A percentile compares a stretch with the other conserved stretches of the same genome.
These are phyloP conservation scores for Rhodamnia rubescens DNA, from an alignment of 345 rosid genomes.

Conservation along the genomic window DNA sequence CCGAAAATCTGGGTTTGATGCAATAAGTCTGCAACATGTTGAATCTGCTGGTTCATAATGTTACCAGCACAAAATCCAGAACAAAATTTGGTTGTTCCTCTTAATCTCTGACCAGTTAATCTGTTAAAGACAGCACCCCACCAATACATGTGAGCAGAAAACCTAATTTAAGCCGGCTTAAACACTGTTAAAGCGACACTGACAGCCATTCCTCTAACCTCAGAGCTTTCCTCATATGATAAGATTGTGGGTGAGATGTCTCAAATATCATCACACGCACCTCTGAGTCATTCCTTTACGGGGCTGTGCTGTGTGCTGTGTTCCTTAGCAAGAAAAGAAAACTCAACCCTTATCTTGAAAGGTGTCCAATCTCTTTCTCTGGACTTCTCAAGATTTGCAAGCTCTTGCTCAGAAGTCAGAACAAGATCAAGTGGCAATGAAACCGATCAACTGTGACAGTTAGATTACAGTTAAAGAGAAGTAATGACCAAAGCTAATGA, in stretches of 20 bases:
- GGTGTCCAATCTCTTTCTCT: slow-evolving; percentile 30
- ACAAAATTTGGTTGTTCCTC: neutral
- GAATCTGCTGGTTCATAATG: neutral
- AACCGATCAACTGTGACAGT: neutral
- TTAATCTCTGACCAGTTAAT: neutral
- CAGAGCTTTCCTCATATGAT: neutral
- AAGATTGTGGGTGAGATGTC: slow-evolving; percentile 3
- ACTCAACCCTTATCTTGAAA: slow-evolving; percentile 8
- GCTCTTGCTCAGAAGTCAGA: neutral
- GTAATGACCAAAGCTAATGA: neutral
- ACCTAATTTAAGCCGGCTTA: neutral
- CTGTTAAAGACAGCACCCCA: neutral
- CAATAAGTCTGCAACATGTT: neutral
- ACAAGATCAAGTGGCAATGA: slow-evolving; percentile 3
- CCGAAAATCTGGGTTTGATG: neutral
- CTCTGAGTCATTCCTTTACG: neutral
- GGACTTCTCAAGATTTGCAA: neutral
- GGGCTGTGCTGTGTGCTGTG: neutral
- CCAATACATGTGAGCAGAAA: neutral
- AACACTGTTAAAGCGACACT: neutral
- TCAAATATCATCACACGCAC: slow-evolving; percentile 11
- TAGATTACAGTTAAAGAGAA: neutral
- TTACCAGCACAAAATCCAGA: neutral
- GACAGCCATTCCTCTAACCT: neutral
- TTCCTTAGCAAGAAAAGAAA: slow-evolving; percentile 2